A percentile compares a stretch with the other conserved stretches of the same genome.
phyloP scores from a whole-genome alignment of 768 basidiomycete genomes.

The Rhizopogon vulgaris region DNA sequence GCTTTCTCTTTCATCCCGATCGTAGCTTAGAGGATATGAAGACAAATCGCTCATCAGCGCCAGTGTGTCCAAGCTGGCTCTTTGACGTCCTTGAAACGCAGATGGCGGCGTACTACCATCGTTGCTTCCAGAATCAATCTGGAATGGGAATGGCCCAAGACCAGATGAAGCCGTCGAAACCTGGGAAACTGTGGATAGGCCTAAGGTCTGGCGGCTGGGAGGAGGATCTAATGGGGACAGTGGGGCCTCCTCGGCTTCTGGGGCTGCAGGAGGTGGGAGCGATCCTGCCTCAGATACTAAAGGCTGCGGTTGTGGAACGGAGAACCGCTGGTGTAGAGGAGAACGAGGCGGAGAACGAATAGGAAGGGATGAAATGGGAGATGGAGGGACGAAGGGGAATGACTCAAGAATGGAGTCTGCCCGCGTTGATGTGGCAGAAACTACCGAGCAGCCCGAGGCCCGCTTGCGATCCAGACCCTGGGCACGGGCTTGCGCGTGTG shows the following conservation, averaged over 20 bases:
- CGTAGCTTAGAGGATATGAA: constrained; percentile 78
- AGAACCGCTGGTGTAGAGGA: constrained; percentile 57
- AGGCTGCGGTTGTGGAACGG: constrained; percentile 18
- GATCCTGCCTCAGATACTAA: not conserved
- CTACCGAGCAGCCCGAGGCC: constrained; percentile 59
- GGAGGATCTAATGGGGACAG: constrained; percentile 34
- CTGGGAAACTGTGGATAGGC: constrained; percentile 72
- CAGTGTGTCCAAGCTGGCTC: constrained; percentile 81
- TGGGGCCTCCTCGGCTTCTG: constrained; percentile 28
- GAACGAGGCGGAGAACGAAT: constrained; percentile 71
- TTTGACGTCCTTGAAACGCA: constrained; percentile 42
- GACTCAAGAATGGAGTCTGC: constrained; percentile 83
- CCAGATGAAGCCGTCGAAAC: constrained; percentile 74
- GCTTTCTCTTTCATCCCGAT: constrained; percentile 31
- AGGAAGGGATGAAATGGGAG: constrained; percentile 80
- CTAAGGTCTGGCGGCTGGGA: constrained; percentile 56
- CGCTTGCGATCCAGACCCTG: constrained; percentile 46
- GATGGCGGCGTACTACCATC: constrained; percentile 30
- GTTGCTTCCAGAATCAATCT: constrained; percentile 59
- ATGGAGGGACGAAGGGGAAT: constrained; percentile 87
- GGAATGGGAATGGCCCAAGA: constrained; percentile 83
- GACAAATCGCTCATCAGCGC: constrained; percentile 78
- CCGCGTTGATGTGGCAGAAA: constrained; percentile 62
- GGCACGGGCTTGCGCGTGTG: constrained; percentile 54
- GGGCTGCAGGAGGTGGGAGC: constrained; percentile 7